These are phyloP conservation scores for Nakaseomyces glabratus DNA, from an alignment of 1,139 yeast species.

Conservation along the genomic window DNA sequence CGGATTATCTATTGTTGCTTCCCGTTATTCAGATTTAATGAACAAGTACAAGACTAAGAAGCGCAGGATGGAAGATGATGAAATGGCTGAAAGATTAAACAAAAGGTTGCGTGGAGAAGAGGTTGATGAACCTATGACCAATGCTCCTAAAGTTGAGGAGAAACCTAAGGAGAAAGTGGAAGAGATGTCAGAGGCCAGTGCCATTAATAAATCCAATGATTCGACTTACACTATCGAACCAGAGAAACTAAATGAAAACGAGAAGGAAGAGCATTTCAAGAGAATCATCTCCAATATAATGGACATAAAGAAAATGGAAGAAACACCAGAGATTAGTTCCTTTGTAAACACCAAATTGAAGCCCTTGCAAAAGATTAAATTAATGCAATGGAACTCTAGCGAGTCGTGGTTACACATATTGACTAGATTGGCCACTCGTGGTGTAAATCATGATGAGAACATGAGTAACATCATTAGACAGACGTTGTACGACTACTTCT, in stretches of 20 bases:
- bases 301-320: constrained; percentile 18
- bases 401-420: constrained; percentile 67
- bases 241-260: constrained; percentile 19
- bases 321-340: constrained; percentile 16
- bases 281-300: constrained; percentile 22
- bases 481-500: constrained; percentile 62
- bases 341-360: constrained; percentile 26
- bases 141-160: constrained; percentile 22
- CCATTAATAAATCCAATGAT: constrained; percentile 6
- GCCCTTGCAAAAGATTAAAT: constrained; percentile 21
- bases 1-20: constrained; percentile 58
- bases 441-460: constrained; percentile 37
- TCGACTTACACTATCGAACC: constrained; percentile 12
- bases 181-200: background rate
- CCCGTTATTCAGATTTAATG: constrained; percentile 44
- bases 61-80: constrained; percentile 10
- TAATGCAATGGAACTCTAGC: constrained; percentile 26
- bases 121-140: constrained; percentile 19
- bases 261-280: constrained; percentile 20
- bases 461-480: constrained; percentile 57
- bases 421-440: constrained; percentile 73
- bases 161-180: constrained; percentile 6
- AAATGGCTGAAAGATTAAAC: constrained; percentile 16
- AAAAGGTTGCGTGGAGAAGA: constrained; percentile 26
- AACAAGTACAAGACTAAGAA: constrained; percentile 19